Evolutionary conservation across 2,329 filamentous ascomycete species (phyloP), one percentile per base, ranked within the genome.

Genomic region (Calonectria ilicicola): DNA sequence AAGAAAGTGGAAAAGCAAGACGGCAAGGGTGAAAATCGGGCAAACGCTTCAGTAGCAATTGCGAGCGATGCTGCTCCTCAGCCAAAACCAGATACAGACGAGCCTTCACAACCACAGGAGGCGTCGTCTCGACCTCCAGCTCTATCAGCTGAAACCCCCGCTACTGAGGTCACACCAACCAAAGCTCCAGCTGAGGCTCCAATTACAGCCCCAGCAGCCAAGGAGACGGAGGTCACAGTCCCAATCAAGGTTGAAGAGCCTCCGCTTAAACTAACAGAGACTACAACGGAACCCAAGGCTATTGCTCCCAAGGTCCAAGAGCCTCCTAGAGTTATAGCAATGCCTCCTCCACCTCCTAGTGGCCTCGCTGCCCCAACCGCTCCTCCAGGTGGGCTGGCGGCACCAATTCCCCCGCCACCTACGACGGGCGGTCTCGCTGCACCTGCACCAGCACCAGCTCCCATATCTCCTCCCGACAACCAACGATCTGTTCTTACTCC

Each of bases 291-390:
- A 17, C 2, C 49, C 40, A 62, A 70, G 42, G 56, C 5, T 15
- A 21, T 53, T 46, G 29, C 46, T 51, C 3, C 51, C 68, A 75
- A 78, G 19, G 47, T 64, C 15, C 70, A 77, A 26, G 76, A 73
- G 35, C 40, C 44, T 17, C 67, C 65, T 38, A 70, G 47, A 56
- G 17, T 66, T 5, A 73, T 77, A 65, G 66, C 76, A 19, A 77
- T 78, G 75, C 76, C 80, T 5, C 69, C 77, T 26, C 74, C 78
- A 2, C 73, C 74, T 17, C 72, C 75, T 12, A 74, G 68, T 66
- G 76, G 79, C 9, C 75, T 80, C 8, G 74, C 75, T n/a, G 75
- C 75, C 60, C 75, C 79, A 21, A 58, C 69, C 21, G 1, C 35
- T 58, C 44, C 70, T 15, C 29, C 67, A 14, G 51, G 42, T 56